Base-by-base conservation (phyloP, 176 grass and related monocot species). In the Eremochloa ophiuroides region DNA sequence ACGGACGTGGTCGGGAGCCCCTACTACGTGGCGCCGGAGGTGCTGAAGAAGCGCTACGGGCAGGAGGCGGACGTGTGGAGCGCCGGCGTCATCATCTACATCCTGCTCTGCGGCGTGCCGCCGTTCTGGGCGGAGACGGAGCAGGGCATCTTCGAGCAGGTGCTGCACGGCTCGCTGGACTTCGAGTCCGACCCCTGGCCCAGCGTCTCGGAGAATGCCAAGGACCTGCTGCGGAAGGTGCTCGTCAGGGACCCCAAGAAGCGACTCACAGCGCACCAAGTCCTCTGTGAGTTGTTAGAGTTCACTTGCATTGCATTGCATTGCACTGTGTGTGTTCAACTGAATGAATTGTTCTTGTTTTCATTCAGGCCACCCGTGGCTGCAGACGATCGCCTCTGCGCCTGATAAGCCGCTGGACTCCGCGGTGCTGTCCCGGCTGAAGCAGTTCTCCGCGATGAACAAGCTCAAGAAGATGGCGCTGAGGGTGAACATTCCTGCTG, bases 371-470 rank as follows among this genome's bases (percentile, higher is more conserved):
- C 88, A 89, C 39, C 88, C 88, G 0, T 89, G 88, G 88, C 67
- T 89, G 38, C 66, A 89, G 73, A 66, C 37, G 73, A 77, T 62
- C 10, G 79, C 56, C 0, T 76, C 75, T 0, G 83, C 78, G 7
- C 88, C 88, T 3, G 88, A 89, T 25, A 89, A 86, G 73, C 88
- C 88, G 14, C 88, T 89, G 22, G 83, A 89, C 59, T 89, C 88
- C 9, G 88, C 88, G 18, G 88, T 89, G 37, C 78, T 89, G 11
- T 89, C 88, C 2, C 79, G 88, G 18, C 30, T 89, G 13, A 86
- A 85, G 79, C 88, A 89, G 79, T 89, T 89, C 73, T 86, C 83
- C 30, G 88, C 88, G 18, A 89, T 89, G 88, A 89, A 89, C 79
- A 89, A 89, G 73, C 88, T 89, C 0, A 89, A 86, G 46, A 89